Evolutionary conservation across 257 asterid species (phyloP), one percentile per base, ranked within the genome.

Genomic region (Linaria vulgaris): DNA sequence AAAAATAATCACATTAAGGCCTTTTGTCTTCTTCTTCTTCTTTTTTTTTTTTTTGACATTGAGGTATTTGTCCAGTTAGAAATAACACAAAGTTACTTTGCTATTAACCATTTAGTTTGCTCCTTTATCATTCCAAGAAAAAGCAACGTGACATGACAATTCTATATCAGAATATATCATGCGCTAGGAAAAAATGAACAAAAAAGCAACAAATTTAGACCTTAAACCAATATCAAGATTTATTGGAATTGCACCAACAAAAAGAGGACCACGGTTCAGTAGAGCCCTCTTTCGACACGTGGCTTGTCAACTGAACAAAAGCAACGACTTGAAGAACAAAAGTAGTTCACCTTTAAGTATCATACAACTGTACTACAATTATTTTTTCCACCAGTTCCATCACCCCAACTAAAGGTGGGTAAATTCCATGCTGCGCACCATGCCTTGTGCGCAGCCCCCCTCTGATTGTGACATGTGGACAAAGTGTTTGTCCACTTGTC

Each of bases 221-320:
- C 8, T 13, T 44, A 12, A 12, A 44, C 46, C 66, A 43, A 12
- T 23, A 72, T 24, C 55, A 72, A 53, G 44, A 44, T 44, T 19
- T 12, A 55, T 61, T 72, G 70, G 51, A 51, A 67, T 31, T 57
- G 45, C 68, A 59, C 69, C 61, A 49, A 62, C 62, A 56, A 24
- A 64, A 54, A 20, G 5, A 22, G 12, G 55, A 22, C n/a, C 22
- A 51, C 31, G 12, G 23, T 0, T 19, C n/a, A 9, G 20, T 30
- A 12, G 52, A 37, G n/a, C 65, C 71, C 68, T 47, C 56, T 74
- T 19, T 20, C 64, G 31, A 63, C 71, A 50, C 66, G 75, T 69
- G 66, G 66, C 60, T 25, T 49, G 20, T n/a, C 63, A 55, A 47
- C n/a, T 38, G 25, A 72, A 51, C 43, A 58, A 64, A 21, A 13